A percentile compares a stretch with the other conserved stretches of the same genome.
phyloP scores from a whole-genome alignment of 306 rosid genomes.

The Sicyos edulis region DNA sequence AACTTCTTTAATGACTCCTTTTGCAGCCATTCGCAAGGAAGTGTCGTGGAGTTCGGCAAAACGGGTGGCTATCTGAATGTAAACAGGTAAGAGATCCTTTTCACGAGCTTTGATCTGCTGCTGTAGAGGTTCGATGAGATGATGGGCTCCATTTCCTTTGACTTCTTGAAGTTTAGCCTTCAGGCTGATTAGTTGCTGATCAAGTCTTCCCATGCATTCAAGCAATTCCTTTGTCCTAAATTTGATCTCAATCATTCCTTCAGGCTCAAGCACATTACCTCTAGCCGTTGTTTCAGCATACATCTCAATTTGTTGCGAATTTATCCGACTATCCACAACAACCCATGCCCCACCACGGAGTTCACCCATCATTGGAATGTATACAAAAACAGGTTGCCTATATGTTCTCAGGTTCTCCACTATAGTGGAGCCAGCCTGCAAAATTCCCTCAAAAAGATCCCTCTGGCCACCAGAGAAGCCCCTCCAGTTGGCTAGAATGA shows the following conservation, averaged over 20 bases:
- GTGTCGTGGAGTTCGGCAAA: slow-evolving; percentile 95
- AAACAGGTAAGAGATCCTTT: slow-evolving; percentile 79
- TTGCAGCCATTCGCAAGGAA: slow-evolving; percentile 90
- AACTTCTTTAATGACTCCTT: slow-evolving; percentile 81
- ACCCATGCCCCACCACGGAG: slow-evolving; percentile 99
- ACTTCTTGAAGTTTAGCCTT: slow-evolving; percentile 74
- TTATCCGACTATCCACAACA: slow-evolving; percentile 85
- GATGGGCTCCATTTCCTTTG: slow-evolving; percentile 36
- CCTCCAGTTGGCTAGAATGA: slow-evolving; percentile 96
- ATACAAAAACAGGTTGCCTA: slow-evolving; percentile 85
- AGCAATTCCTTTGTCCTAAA: slow-evolving; percentile 82
- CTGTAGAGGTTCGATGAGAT: slow-evolving; percentile 54
- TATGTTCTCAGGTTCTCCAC: slow-evolving; percentile 97
- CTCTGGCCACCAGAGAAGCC: slow-evolving; percentile 99
- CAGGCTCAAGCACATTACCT: slow-evolving; percentile 97
- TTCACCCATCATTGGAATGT: slow-evolving; percentile 97
- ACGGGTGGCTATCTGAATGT: slow-evolving; percentile 88
- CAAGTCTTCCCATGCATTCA: slow-evolving; percentile 94
- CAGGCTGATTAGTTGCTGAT: slow-evolving; percentile 59
- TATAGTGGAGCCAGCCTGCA: slow-evolving; percentile 98
- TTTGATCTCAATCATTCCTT: slow-evolving; percentile 97
- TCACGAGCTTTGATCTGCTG: slow-evolving; percentile 80
- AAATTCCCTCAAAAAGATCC: slow-evolving; percentile 97
- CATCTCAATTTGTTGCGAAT: slow-evolving; percentile 89
- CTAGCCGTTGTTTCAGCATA: slow-evolving; percentile 85